A percentile compares a stretch with the other conserved stretches of the same genome.
These are phyloP conservation scores for Fusarium tanahbumbuense DNA, from an alignment of 2,329 filamentous ascomycete species.

Conservation along the genomic window DNA sequence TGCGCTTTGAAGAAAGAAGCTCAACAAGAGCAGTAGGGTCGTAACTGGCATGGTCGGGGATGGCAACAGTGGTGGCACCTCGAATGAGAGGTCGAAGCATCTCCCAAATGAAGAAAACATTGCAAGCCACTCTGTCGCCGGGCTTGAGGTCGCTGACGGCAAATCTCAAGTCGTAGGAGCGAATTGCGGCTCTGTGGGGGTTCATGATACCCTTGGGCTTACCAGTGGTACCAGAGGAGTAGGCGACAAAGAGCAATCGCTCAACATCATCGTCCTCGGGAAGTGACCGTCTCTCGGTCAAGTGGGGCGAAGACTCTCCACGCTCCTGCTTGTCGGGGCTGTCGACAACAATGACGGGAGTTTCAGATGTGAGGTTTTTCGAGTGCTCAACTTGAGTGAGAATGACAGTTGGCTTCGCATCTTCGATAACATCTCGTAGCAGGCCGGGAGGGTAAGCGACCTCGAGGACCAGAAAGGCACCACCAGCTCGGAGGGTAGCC, in stretches of 20 bases:
- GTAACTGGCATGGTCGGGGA: constrained; percentile 82
- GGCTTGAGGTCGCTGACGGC: constrained; percentile 74
- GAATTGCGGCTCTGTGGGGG: constrained; percentile 77
- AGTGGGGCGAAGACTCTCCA: constrained; percentile 45
- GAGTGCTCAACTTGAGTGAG: constrained; percentile 75
- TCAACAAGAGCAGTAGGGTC: constrained; percentile 80
- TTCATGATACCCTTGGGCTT: constrained; percentile 87
- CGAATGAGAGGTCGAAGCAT: constrained; percentile 80
- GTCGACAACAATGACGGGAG: constrained; percentile 75
- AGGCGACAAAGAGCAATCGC: constrained; percentile 81
- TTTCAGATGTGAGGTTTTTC: constrained; percentile 71
- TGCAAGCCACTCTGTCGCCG: constrained; percentile 85
- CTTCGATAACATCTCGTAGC: constrained; percentile 80
- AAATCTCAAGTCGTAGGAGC: constrained; percentile 80
- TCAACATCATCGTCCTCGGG: constrained; percentile 77
- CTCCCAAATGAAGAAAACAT: constrained; percentile 90
- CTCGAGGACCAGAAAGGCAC: constrained; percentile 84
- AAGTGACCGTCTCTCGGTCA: constrained; percentile 60
- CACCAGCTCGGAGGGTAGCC: constrained; percentile 80
- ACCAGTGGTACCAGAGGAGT: constrained; percentile 82
- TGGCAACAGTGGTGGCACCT: constrained; percentile 79
- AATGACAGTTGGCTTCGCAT: constrained; percentile 77
- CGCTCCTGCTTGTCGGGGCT: constrained; percentile 49
- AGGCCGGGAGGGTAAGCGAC: constrained; percentile 80
- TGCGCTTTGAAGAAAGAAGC: constrained; percentile 70